Evolutionary conservation across 306 rosid genomes (phyloP).

Genomic region (Lithocarpus polystachyus): DNA sequence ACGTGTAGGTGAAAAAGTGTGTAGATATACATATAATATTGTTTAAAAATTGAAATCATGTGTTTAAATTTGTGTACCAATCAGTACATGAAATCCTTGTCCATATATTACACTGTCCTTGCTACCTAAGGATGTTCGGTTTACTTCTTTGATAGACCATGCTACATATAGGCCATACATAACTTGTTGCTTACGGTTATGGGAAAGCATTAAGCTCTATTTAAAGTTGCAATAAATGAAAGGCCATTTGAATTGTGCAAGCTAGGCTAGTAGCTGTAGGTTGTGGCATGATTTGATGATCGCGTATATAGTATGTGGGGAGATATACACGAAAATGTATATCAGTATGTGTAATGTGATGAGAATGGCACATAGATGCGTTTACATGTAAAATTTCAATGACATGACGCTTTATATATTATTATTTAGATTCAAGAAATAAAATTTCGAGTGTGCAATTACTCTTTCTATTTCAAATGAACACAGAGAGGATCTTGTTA

Average conservation of each 20-base stretch:
- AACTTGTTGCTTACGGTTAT: conserved; percentile 2
- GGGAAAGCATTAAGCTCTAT: neutral
- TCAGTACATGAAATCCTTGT: conserved; percentile 1
- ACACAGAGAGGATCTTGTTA: no score
- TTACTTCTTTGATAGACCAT: neutral
- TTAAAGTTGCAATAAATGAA: neutral
- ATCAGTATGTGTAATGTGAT: no score
- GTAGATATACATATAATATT: fast-evolving
- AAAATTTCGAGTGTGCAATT: no score
- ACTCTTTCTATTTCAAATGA: no score
- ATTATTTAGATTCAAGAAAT: no score
- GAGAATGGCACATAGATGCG: neutral
- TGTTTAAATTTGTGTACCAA: no score
- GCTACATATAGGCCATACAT: conserved; percentile 12
- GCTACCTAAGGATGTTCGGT: conserved; percentile 13
- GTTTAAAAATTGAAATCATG: no score
- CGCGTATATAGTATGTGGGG: neutral
- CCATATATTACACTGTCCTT: conserved; percentile 28
- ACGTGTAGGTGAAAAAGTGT: fast-evolving
- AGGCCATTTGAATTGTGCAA: neutral
- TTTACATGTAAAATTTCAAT: no score
- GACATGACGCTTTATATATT: no score
- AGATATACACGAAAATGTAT: neutral
- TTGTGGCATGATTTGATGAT: neutral
- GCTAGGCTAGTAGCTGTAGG: neutral